A percentile compares a stretch with the other conserved stretches of the same genome.
These are phyloP conservation scores for Sequoiadendron giganteum DNA, from an alignment of 75 land plant species.

Conservation along the genomic window DNA sequence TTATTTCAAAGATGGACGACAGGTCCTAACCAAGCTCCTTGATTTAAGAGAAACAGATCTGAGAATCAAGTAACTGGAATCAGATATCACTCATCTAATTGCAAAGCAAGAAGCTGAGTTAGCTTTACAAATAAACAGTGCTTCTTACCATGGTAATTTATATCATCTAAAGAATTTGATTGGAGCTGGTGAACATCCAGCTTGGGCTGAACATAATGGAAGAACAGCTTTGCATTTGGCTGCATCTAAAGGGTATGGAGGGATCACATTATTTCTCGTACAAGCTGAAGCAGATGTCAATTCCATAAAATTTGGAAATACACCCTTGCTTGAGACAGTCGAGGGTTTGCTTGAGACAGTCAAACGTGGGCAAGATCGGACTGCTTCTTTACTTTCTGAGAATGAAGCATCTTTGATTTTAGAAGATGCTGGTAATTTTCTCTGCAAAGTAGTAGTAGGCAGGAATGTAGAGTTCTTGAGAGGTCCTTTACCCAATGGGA, in stretches of 20 bases:
- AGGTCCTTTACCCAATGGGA: slow-evolving; percentile 55
- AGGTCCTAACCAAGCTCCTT: too few species aligned
- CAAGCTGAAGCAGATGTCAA: slow-evolving; percentile 56
- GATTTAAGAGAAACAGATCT: too few species aligned
- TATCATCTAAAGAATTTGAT: slow-evolving; percentile 48
- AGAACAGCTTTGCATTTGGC: slow-evolving; percentile 50
- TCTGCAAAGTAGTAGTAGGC: slow-evolving; percentile 65
- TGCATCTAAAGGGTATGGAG: slow-evolving; percentile 70
- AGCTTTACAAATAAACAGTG: slow-evolving; percentile 58
- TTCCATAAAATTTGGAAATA: slow-evolving; percentile 69
- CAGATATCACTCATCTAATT: too few species aligned
- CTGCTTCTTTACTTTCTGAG: slow-evolving; percentile 35
- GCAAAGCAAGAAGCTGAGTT: slow-evolving; percentile 12
- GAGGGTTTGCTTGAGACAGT: slow-evolving; percentile 74
- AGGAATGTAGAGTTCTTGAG: slow-evolving; percentile 54
- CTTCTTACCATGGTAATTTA: slow-evolving; percentile 73
- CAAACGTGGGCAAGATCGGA: slow-evolving; percentile 57
- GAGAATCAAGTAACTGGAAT: too few species aligned
- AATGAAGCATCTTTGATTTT: slow-evolving; percentile 40
- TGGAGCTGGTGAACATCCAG: slow-evolving; percentile 68
- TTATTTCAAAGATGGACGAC: too few species aligned
- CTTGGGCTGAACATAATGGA: slow-evolving; percentile 68
- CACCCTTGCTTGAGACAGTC: slow-evolving; percentile 76
- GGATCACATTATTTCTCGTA: slow-evolving; percentile 51
- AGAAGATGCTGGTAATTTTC: slow-evolving; percentile 53